Evolutionary conservation across 441 rosid species (phyloP), one percentile per base, ranked within the genome.

Genomic region (Pelargonium cotyledonis): DNA sequence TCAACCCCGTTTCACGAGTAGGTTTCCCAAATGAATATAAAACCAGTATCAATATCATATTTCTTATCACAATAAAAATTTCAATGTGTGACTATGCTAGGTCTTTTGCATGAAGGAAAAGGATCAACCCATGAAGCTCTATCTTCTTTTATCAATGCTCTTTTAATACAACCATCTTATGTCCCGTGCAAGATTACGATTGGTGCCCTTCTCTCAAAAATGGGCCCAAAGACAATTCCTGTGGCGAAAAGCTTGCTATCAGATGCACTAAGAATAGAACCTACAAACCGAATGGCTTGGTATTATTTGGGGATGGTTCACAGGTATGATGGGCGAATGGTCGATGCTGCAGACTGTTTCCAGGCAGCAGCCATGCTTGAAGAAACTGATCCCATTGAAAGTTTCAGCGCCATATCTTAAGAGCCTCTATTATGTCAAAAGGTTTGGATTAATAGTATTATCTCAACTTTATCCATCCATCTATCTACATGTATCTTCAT

Each of bases 201-300:
- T 23, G 86, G 93, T 57, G 83, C 88, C 5, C 23, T 86, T 63
- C 66, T 93, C 69, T 79, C 82, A 16, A 85, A 84, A 75, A 77
- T 80, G 79, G 90, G 91, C 57, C 26, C 77, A 1, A 75, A 75
- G n/a, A 79, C 88, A 1, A 77, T 85, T 71, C 96, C 98, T 0
- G 90, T 89, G 11, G 97, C 92, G 0, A 84, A 91, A 87, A 86
- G 91, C 73, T 71, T 89, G 38, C 93, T 93, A 15, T 85, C 95
- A 4, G 98, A 93, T 83, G 97, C 98, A 23, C 80, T 91, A 74
- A 85, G 90, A 82, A 75, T 91, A 5, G 98, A 93, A 79, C 97
- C 97, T 2, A 89, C 97, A 23, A 91, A 86, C 72, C 77, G 85
- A 4, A 83, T 72, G 83, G 98, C 98, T 73, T 93, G 97, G 96